A percentile compares a stretch with the other conserved stretches of the same genome.
These are phyloP conservation scores for Talaromyces islandicus DNA, from an alignment of 2,329 filamentous ascomycete genomes.

Conservation along the genomic window DNA sequence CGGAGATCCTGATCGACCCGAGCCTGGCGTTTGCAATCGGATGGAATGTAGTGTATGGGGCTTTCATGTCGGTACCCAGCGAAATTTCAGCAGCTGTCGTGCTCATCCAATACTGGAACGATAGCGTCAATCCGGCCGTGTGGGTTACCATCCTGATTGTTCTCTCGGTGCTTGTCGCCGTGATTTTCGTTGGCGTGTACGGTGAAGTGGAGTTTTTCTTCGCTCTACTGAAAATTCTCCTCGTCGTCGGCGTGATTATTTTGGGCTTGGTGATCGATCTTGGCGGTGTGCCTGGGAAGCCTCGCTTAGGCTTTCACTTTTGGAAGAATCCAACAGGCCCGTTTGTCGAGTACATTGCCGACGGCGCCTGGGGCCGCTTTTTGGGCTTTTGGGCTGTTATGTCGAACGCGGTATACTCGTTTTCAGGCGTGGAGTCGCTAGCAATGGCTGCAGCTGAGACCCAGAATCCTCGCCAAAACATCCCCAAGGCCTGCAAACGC, in stretches of 20 bases:
- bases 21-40: slow-evolving; percentile 48
- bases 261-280: slow-evolving; percentile 66
- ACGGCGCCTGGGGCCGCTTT: slow-evolving; percentile 55
- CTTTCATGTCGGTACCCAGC: slow-evolving; percentile 41
- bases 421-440: slow-evolving; percentile 64
- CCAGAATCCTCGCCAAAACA: slow-evolving; percentile 12
- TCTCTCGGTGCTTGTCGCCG: slow-evolving; percentile 61
- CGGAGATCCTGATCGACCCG: slow-evolving; percentile 52
- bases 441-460: slow-evolving; percentile 75
- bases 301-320: slow-evolving; percentile 69
- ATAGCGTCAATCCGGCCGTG: slow-evolving; percentile 49
- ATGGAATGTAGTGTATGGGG: slow-evolving; percentile 33
- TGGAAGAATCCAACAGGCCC: slow-evolving; percentile 65
- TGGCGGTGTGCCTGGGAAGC: slow-evolving; percentile 61
- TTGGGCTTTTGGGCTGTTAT: slow-evolving; percentile 54
- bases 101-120: slow-evolving; percentile 40
- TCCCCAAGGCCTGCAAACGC: slow-evolving; percentile 13
- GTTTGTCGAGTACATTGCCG: slow-evolving; percentile 56
- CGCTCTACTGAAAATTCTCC: slow-evolving; percentile 69
- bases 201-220: slow-evolving; percentile 78
- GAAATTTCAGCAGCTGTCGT: slow-evolving; percentile 44
- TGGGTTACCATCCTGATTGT: slow-evolving; percentile 70
- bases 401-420: slow-evolving; percentile 36
- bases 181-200: slow-evolving; percentile 68
- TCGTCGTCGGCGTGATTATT: slow-evolving; percentile 68